Base-by-base conservation (phyloP, 1,139 yeast genomes). In the Kodamaea sp. region DNA sequence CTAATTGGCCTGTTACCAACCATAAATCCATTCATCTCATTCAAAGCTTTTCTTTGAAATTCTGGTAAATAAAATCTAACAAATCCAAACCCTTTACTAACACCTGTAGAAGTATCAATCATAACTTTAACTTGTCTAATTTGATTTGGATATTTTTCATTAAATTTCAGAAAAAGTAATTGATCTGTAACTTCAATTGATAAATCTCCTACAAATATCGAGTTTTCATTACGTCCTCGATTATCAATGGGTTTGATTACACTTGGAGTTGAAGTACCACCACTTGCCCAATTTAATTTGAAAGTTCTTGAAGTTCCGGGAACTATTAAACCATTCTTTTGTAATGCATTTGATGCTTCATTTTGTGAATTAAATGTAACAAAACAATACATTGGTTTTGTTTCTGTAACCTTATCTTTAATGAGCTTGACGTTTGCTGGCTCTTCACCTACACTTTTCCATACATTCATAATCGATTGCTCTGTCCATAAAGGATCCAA, bases 81-180 rank as follows among this genome's bases (percentile, higher is more conserved):
- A 62, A 90, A 89, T 1, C 97, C 97, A 63, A 86, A 88, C 30
- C 97, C 95, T 50, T 92, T 79, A 2, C 96, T 83, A 20, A 74
- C 70, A 11, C 84, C 85, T 2, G 94, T 79, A 20, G 75, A 69
- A 3, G 88, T 82, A 57, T 90, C 96, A 4, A 81, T 68, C 92
- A 89, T 88, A 41, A 90, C 86, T 54, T 89, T 82, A 22, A 86
- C 96, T 34, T 90, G 88, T 50, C 85, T 81, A 38, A 90, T 82
- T 28, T 90, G 81, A 27, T 64, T 63, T 6, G 84, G 79, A 60
- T 77, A 89, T 43, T 78, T 75, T 11, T 78, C 66, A 54, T 83
- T 88, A 63, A 90, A 89, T 32, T 78, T 65, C 32, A 84, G 81
- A 43, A 79, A 73, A 27, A 89, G 67, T 42, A 77, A 75, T 10